Conservation (phyloP, 129 eudicot genomes). For the Ambrosia artemisiifolia region DNA sequence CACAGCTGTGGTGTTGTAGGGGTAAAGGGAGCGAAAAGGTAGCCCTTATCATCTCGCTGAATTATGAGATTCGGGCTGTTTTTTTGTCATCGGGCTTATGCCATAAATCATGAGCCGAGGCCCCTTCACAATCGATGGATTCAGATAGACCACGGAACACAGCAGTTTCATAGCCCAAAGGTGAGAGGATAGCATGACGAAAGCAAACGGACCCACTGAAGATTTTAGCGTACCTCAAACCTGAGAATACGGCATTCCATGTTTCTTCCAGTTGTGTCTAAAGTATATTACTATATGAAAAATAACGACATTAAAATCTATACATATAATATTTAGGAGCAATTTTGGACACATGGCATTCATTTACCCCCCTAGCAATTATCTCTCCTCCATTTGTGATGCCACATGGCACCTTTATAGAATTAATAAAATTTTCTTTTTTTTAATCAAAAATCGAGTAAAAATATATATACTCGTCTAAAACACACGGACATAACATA, state of each 20-base stretch:
- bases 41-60: constrained; percentile 95
- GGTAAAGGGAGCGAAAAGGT: constrained; percentile 74
- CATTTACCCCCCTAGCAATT: too few species aligned
- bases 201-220: constrained; percentile 79
- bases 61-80: constrained; percentile 83
- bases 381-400: too few species aligned
- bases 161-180: constrained; percentile 90
- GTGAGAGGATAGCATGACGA: constrained; percentile 83
- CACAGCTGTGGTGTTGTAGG: constrained; percentile 22
- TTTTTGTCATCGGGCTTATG: constrained; percentile 60
- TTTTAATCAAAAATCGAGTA: too few species aligned
- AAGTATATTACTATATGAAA: constrained; percentile 5
- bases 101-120: constrained; percentile 70
- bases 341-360: too few species aligned
- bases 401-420: too few species aligned
- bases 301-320: not conserved
- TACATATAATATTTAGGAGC: too few species aligned
- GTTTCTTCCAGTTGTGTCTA: constrained; percentile 93
- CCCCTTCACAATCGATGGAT: constrained; percentile 68
- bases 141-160: constrained; percentile 71
- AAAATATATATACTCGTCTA: too few species aligned
- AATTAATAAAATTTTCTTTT: too few species aligned
- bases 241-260: constrained; percentile 83
- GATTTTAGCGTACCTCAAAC: constrained; percentile 77
- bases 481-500: too few species aligned